These are phyloP conservation scores for Phaffomyces opuntiae DNA, from an alignment of 805 yeast species.

Conservation along the genomic window DNA sequence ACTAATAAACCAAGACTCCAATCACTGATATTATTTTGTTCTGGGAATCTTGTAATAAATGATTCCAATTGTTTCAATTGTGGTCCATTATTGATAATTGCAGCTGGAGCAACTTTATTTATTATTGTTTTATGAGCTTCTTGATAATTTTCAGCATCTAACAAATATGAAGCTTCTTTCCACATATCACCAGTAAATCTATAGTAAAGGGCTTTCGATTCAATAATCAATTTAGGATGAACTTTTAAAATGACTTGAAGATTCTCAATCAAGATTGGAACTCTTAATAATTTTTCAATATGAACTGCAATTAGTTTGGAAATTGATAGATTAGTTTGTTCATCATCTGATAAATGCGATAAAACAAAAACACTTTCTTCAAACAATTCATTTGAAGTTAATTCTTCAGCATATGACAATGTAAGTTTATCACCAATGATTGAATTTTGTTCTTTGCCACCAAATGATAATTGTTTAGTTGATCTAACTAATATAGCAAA, in stretches of 20 bases:
- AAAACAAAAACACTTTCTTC: constrained; percentile 58
- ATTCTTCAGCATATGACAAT: constrained; percentile 41
- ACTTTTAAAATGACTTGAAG: constrained; percentile 36
- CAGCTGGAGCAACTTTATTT: constrained; percentile 61
- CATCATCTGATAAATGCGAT: constrained; percentile 48
- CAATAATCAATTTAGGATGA: constrained; percentile 42
- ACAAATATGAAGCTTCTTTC: constrained; percentile 52
- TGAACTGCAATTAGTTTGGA: constrained; percentile 22
- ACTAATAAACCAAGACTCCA: constrained; percentile 58
- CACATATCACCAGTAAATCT: constrained; percentile 43
- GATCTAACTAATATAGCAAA: constrained; percentile 36
- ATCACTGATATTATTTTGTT: constrained; percentile 31
- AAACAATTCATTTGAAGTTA: constrained; percentile 41
- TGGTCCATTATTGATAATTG: constrained; percentile 45
- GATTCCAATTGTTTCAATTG: constrained; percentile 25
- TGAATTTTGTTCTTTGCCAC: constrained; percentile 6
- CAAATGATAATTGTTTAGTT: constrained; percentile 21
- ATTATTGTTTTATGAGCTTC: constrained; percentile 60
- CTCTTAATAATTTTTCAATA: constrained; percentile 15
- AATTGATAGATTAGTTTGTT: constrained; percentile 35
- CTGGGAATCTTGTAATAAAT: constrained; percentile 39
- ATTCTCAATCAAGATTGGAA: constrained; percentile 24
- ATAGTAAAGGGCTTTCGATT: constrained; percentile 54
- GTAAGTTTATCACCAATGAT: constrained; percentile 32
- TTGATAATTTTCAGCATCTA: constrained; percentile 51